Percentiles rank a stretch among this genome's conserved stretches.
phyloP scores from a whole-genome alignment of 2,329 filamentous ascomycete genomes.

The Drechslerella stenobrocha region DNA sequence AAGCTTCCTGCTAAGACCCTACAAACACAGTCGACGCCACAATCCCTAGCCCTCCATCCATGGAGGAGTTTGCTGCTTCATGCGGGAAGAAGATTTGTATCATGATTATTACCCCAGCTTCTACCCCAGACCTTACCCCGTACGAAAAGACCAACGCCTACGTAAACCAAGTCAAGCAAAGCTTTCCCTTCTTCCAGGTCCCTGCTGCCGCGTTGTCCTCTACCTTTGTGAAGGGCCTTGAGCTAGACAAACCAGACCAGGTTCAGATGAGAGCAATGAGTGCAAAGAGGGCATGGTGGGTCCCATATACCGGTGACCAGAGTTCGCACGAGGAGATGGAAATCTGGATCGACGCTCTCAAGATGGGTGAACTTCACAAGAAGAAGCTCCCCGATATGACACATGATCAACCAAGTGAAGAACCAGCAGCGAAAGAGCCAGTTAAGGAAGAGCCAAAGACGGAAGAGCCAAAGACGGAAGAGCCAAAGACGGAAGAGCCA shows the following conservation, averaged over 20 bases:
- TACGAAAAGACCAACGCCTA: conserved; percentile 71
- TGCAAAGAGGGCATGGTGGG: conserved; percentile 83
- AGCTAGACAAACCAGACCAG: conserved; percentile 66
- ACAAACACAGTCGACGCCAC: conserved; percentile 61
- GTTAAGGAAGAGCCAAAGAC: conserved; percentile 51
- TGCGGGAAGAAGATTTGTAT: conserved; percentile 61
- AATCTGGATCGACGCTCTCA: conserved; percentile 86
- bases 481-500: conserved; percentile 55
- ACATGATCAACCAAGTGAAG: conserved; percentile 57
- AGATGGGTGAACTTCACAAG: conserved; percentile 83
- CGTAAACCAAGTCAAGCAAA: conserved; percentile 56
- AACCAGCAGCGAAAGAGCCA: conserved; percentile 54
- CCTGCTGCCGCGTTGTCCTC: conserved; percentile 63
- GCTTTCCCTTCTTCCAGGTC: conserved; percentile 82
- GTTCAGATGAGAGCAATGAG: conserved; percentile 69
- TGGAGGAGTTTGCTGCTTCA: conserved; percentile 66
- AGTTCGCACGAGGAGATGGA: conserved; percentile 69
- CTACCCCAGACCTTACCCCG: conserved; percentile 64
- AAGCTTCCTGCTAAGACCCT: conserved; percentile 56
- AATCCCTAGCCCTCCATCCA: conserved; percentile 69
- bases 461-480: conserved; percentile 32
- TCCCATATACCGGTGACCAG: conserved; percentile 66
- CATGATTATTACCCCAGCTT: conserved; percentile 58
- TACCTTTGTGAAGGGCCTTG: conserved; percentile 65
- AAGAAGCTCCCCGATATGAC: conserved; percentile 70